Evolutionary conservation across 768 basidiomycete species (phyloP).

Genomic region (Mycena polygramma): DNA sequence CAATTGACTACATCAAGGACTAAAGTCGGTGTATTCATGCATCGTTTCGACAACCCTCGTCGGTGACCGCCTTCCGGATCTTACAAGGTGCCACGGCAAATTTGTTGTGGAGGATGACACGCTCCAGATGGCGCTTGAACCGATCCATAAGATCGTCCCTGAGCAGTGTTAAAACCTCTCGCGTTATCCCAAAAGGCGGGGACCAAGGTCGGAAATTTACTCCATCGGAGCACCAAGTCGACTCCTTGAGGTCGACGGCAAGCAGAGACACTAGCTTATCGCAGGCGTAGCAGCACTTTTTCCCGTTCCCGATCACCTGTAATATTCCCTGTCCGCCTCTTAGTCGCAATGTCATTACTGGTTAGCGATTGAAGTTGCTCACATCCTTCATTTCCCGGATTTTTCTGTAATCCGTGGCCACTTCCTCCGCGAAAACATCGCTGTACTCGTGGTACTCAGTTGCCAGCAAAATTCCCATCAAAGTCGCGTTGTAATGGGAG

Average conservation of each 20-base stretch:
- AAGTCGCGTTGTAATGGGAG: constrained; percentile 14
- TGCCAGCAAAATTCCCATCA: constrained; percentile 21
- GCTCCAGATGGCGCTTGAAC: constrained; percentile 5
- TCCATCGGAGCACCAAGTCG: neutral
- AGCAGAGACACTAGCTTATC: constrained; percentile 18
- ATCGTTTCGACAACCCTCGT: neutral
- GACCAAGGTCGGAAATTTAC: constrained; percentile 23
- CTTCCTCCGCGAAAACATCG: neutral
- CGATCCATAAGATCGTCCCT: constrained; percentile 8
- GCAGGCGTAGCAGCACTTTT: constrained; percentile 28
- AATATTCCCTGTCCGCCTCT: constrained; percentile 14
- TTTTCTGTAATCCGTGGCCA: constrained; percentile 4
- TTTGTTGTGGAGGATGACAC: neutral
- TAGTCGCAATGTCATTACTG: neutral
- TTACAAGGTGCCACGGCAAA: neutral
- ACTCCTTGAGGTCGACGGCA: constrained; percentile 4
- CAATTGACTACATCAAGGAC: no score
- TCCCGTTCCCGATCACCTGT: constrained; percentile 6
- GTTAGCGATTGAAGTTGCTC: neutral
- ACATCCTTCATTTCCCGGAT: constrained; percentile 24
- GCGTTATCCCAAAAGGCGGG: constrained; percentile 14
- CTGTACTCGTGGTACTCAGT: constrained; percentile 2
- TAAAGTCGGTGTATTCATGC: no score
- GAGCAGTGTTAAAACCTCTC: neutral
- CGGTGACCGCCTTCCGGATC: neutral